Evolutionary conservation across 768 basidiomycete species (phyloP), one percentile per base, ranked within the genome.

Genomic region (Boletus rubroflammeus): DNA sequence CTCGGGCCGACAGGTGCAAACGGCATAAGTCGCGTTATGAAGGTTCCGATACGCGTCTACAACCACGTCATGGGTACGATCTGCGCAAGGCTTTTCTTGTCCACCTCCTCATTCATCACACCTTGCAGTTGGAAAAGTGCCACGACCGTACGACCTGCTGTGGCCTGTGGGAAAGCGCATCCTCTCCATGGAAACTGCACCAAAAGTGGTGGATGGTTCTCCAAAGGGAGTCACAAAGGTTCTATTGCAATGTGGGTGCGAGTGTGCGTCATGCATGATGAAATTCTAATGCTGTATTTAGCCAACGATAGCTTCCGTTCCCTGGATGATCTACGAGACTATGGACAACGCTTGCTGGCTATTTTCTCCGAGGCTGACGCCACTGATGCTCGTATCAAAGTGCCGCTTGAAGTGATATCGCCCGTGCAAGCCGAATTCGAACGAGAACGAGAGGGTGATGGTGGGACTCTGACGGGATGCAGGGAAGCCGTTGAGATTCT

Each of bases 401-500:
- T 64, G 8, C 61, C 70, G 1, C 51, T 58, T 1, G 71, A 71
- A 32, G 58, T n/a, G 3, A 19, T 65, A 34, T 62, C 66, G 13
- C 67, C 68, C 17, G 13, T 19, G n/a, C 53, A 59, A 19, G 43
- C 58, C 38, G 64, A 68, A 21, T 61, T 61, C 35, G 69, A 72
- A 25, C 67, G 63, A 25, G 64, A 69, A 51, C 62, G 69, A 51
- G 71, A 79, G 19, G 73, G 75, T 36, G 82, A 81, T 34, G 71
- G 76, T 21, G 80, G 73, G 3, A 54, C 32, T 17, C 57, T 78
- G 62, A 79, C 73, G 42, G 84, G 81, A 19, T 91, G 85, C 68
- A 77, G 92, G 43, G 87, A 94, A 67, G 90, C 93, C 0, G 93
- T 96, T 13, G 93, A 98, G 75, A 84, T 95, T 47, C 73, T 97